Conservation (phyloP, 192 early-diverging fungal genomes). For the Fimicolochytrium jonesii region DNA sequence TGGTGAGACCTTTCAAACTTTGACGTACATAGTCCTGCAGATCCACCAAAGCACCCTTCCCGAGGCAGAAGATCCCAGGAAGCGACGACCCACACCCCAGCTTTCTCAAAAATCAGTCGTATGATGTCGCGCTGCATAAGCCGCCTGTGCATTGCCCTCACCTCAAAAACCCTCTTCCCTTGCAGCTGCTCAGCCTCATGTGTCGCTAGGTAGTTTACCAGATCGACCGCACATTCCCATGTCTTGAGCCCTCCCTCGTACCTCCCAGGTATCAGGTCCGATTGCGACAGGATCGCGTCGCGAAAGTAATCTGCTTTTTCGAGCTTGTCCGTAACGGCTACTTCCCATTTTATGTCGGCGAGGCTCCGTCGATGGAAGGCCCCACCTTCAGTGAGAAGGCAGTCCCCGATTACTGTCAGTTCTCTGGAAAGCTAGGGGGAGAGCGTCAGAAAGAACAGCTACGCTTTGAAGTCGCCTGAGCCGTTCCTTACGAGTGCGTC, state of each 20-base stretch:
- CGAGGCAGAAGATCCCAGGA: slow-evolving; percentile 76
- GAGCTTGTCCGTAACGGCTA: slow-evolving; percentile 70
- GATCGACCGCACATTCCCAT: slow-evolving; percentile 92
- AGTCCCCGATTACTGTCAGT: too few species aligned
- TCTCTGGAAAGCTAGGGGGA: too few species aligned
- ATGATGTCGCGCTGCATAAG: background rate
- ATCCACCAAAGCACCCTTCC: slow-evolving; percentile 54
- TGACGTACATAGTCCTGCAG: slow-evolving; percentile 81
- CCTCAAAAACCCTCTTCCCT: slow-evolving; percentile 32
- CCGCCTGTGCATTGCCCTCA: background rate
- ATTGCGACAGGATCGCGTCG: slow-evolving; percentile 18
- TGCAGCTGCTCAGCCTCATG: slow-evolving; percentile 1
- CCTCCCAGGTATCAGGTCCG: slow-evolving; percentile 81
- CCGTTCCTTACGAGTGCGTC: too few species aligned
- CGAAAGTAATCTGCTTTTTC: background rate
- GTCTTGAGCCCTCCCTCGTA: slow-evolving; percentile 97
- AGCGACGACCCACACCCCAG: slow-evolving; percentile 87
- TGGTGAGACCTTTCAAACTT: too few species aligned
- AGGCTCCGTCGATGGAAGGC: too few species aligned
- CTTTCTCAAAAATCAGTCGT: slow-evolving; percentile 30
- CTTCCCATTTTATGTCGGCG: slow-evolving; percentile 76
- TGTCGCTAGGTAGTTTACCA: slow-evolving; percentile 50
- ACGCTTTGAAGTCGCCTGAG: too few species aligned
- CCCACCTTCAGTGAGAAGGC: too few species aligned
- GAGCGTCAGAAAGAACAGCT: too few species aligned